Conservation (phyloP, 2,329 filamentous ascomycete genomes). For the Colletotrichum kahawae region DNA sequence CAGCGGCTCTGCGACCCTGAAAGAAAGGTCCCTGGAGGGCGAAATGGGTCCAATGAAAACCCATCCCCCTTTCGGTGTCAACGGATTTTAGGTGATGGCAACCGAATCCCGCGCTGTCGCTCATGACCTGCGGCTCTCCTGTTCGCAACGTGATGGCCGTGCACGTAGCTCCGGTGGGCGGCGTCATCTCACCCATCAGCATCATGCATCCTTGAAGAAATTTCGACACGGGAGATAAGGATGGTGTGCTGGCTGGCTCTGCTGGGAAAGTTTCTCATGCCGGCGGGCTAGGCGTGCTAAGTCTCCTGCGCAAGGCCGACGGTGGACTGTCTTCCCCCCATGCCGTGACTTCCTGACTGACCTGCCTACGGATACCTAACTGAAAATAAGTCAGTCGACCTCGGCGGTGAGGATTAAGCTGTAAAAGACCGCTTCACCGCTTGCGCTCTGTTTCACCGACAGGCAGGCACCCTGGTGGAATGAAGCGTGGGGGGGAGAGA, state of each 20-base stretch:
- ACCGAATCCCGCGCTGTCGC: not conserved
- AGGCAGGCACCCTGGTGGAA: slow-evolving; percentile 1
- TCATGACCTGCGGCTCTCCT: not conserved
- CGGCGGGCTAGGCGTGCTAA: not conserved
- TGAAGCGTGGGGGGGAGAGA: slow-evolving; percentile 4
- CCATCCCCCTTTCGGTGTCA: not conserved
- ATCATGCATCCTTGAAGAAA: not conserved
- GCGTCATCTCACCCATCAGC: not conserved
- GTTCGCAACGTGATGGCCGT: not conserved
- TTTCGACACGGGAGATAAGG: not conserved
- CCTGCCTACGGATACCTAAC: not conserved
- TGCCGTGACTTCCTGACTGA: not conserved
- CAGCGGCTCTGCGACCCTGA: slow-evolving; percentile 9
- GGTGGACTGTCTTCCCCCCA: not conserved
- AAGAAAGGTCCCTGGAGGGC: not conserved
- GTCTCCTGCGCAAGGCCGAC: slow-evolving; percentile 1
- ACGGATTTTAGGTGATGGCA: not conserved
- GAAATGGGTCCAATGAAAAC: not conserved
- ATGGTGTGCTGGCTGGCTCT: not conserved
- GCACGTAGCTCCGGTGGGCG: not conserved
- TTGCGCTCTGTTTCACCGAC: slow-evolving; percentile 19
- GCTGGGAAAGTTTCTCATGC: not conserved
- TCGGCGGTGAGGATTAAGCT: slow-evolving; percentile 1
- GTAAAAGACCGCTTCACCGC: slow-evolving; percentile 11
- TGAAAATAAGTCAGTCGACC: not conserved